Evolutionary conservation across 768 basidiomycete genomes (phyloP), one percentile per base, ranked within the genome.

Genomic region (Panaeolus cyanescens): DNA sequence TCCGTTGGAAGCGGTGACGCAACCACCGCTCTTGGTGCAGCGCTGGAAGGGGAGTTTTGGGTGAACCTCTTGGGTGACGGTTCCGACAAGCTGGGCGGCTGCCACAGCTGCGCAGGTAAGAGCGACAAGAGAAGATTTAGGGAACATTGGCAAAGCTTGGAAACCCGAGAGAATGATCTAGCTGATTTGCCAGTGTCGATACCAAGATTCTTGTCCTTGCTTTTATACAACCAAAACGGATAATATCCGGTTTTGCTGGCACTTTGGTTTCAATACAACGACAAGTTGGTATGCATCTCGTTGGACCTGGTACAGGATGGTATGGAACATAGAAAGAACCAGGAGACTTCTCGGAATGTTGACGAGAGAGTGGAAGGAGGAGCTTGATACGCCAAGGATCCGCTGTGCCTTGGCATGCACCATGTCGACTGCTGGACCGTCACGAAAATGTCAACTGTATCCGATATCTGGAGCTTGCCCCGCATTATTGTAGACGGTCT

Each of bases 41-140:
- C 59, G 59, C 13, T 60, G 59, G 59, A 60, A 60, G 55, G 59
- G 59, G 32, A 60, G 59, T 10, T 60, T 60, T 32, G 59, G 59
- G 19, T 60, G 59, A 36, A 9, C 25, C 55, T 60, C 59, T 4
- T 53, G 15, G 19, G 28, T 30, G 54, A 55, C 55, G 22, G 59
- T 40, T 12, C 59, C 59, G 42, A 60, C 59, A 2, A 39, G 20
- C 32, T 60, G 59, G 54, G 54, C 59, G n/a, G 34, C n/a, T 15
- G 36, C 36, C 20, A 55, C 36, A 13, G 59, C 50, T 20, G 30
- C 59, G 31, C 31, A 30, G n/a, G 54, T 33, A 25, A 60, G 53
- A 40, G 59, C 54, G 54, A 60, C 22, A 28, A 60, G 59, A 42
- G 59, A 34, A 42, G 59, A 34, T 55, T 60, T 60, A 1, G 59